Evolutionary conservation across 2,329 filamentous ascomycete species (phyloP).

Genomic region (Cercospora sp.): DNA sequence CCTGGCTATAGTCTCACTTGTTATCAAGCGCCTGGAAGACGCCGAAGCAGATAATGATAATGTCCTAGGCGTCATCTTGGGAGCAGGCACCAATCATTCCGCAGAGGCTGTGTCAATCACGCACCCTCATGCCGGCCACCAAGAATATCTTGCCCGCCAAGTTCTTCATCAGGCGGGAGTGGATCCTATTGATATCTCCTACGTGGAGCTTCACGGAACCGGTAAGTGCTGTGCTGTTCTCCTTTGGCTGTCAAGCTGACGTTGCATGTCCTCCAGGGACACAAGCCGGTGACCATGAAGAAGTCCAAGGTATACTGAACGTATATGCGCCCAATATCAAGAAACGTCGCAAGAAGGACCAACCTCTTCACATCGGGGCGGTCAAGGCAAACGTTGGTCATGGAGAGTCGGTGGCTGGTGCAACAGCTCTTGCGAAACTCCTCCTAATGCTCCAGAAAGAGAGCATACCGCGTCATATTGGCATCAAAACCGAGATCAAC

Average conservation of each 20-base stretch:
- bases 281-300: conserved; percentile 22
- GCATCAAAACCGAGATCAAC: conserved; percentile 66
- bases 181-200: conserved; percentile 20
- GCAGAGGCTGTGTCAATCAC: conserved; percentile 25
- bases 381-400: conserved; percentile 38
- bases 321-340: conserved; percentile 24
- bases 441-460: conserved; percentile 65
- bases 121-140: conserved; percentile 24
- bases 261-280: neutral
- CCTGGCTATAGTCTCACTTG: conserved; percentile 17
- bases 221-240: neutral
- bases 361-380: conserved; percentile 30
- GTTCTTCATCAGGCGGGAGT: conserved; percentile 21
- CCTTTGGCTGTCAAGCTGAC: neutral
- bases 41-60: conserved; percentile 39
- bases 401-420: conserved; percentile 34
- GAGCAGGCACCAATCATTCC: conserved; percentile 20
- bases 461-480: conserved; percentile 64
- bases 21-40: conserved; percentile 38
- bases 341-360: conserved; percentile 9
- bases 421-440: conserved; percentile 63
- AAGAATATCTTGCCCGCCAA: conserved; percentile 12
- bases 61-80: conserved; percentile 24
- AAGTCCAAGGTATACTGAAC: conserved; percentile 21
- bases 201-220: conserved; percentile 27